Percentiles rank a stretch among this genome's conserved stretches.
phyloP scores from a whole-genome alignment of 2,329 filamentous ascomycete species.

The Calycina marina region DNA sequence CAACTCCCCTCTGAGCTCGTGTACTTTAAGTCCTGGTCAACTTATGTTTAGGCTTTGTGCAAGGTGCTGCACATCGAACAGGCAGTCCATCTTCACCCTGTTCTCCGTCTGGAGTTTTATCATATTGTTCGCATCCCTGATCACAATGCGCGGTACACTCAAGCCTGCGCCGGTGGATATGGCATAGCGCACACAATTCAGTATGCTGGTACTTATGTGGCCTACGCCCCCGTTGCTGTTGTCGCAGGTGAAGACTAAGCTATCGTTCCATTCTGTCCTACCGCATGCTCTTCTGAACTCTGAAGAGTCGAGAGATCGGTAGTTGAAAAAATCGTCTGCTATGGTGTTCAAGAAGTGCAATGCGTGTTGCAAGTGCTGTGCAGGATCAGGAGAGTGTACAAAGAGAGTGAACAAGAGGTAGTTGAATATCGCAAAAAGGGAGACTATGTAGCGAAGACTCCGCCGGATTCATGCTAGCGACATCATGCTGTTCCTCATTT shows the following conservation, averaged over 20 bases:
- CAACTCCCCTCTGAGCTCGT: no score
- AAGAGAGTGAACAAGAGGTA: no score
- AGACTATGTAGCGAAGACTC: no score
- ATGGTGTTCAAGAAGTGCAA: neutral
- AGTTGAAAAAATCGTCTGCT: slow-evolving; percentile 23
- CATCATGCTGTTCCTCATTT: no score
- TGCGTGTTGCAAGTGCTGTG: neutral
- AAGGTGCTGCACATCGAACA: slow-evolving; percentile 19
- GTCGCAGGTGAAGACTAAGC: slow-evolving; percentile 27
- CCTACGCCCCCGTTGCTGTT: slow-evolving; percentile 26
- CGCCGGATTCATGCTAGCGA: no score
- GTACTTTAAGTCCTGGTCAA: slow-evolving; percentile 16
- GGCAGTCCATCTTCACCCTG: slow-evolving; percentile 13
- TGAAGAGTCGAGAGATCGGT: slow-evolving; percentile 23
- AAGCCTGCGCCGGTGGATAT: slow-evolving; percentile 25
- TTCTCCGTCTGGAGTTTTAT: slow-evolving; percentile 4
- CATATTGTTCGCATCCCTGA: slow-evolving; percentile 22
- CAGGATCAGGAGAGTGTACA: no score
- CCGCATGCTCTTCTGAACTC: slow-evolving; percentile 24
- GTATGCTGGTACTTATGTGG: slow-evolving; percentile 27
- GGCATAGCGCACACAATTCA: slow-evolving; percentile 28
- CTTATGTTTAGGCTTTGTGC: slow-evolving; percentile 13
- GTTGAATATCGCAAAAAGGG: no score
- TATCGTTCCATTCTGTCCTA: slow-evolving; percentile 21
- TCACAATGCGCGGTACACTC: slow-evolving; percentile 25